Conservation (phyloP, 192 early-diverging fungal species). For the Backusella psychrophila region DNA sequence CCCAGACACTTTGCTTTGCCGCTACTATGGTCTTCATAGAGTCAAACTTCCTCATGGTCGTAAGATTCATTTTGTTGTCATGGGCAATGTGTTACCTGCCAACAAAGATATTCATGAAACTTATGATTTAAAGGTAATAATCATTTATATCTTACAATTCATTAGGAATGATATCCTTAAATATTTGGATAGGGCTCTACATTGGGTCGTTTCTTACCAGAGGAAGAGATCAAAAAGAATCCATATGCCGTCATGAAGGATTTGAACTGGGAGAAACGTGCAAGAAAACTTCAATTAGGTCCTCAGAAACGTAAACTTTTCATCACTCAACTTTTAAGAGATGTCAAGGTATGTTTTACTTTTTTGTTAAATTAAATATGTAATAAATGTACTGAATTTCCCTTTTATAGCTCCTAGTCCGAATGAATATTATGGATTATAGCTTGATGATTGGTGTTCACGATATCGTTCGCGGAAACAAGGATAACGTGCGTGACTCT, state of each 20-base stretch:
- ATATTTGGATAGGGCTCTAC: constrained; percentile 70
- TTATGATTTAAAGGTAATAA: constrained; percentile 84
- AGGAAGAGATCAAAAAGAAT: constrained; percentile 74
- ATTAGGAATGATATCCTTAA: background rate
- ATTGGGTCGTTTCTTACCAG: constrained; percentile 80
- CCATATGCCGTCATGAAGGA: constrained; percentile 94
- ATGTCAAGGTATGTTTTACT: constrained; percentile 75
- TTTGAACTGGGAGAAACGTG: constrained; percentile 86
- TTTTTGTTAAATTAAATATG: background rate
- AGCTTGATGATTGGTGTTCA: constrained; percentile 94
- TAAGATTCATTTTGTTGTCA: constrained; percentile 98
- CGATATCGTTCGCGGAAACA: constrained; percentile 83
- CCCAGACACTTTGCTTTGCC: constrained; percentile 86
- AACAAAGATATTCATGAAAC: constrained; percentile 97
- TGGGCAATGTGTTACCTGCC: constrained; percentile 97
- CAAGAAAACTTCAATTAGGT: constrained; percentile 77
- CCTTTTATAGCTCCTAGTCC: constrained; percentile 23
- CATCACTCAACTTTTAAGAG: constrained; percentile 82
- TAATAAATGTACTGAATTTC: background rate
- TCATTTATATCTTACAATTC: background rate
- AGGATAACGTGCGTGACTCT: constrained; percentile 88
- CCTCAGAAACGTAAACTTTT: constrained; percentile 78
- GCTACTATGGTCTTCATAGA: constrained; percentile 94
- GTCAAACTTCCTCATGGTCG: constrained; percentile 89
- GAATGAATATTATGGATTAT: constrained; percentile 80